phyloP scores from a whole-genome alignment of 257 asterid genomes.

The Marsdenia floribunda region DNA sequence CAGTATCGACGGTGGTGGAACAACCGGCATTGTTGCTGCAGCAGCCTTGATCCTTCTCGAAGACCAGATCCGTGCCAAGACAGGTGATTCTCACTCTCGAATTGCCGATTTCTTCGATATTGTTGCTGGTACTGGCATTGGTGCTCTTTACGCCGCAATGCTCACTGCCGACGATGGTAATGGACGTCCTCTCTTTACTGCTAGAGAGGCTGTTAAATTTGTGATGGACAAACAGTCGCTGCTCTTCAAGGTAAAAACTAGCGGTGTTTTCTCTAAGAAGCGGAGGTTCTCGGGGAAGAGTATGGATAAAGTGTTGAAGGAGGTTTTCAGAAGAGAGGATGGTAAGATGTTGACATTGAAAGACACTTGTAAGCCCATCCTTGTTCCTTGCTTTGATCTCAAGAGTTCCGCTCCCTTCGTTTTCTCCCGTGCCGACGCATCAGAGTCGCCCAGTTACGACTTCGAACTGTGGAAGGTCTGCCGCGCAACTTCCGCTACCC shows the following conservation, averaged over 20 bases:
- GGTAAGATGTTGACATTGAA: slow-evolving; percentile 54
- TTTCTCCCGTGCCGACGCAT: slow-evolving; percentile 93
- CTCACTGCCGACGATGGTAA: slow-evolving; percentile 64
- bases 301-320: slow-evolving; percentile 61
- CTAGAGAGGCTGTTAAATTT: slow-evolving; percentile 53
- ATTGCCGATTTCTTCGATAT: slow-evolving; percentile 79
- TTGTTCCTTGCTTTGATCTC: slow-evolving; percentile 82
- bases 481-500: slow-evolving; percentile 88
- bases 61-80: slow-evolving; percentile 70
- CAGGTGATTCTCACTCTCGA: slow-evolving; percentile 60
- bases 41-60: slow-evolving; percentile 66
- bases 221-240: slow-evolving; percentile 38
- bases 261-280: slow-evolving; percentile 49
- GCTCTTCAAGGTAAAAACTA: slow-evolving; percentile 34
- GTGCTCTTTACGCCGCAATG: slow-evolving; percentile 79
- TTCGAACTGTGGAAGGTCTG: slow-evolving; percentile 92
- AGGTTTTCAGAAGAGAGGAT: slow-evolving; percentile 52
- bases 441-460: slow-evolving; percentile 74
- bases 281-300: slow-evolving; percentile 48
- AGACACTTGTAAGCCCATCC: slow-evolving; percentile 84
- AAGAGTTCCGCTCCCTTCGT: slow-evolving; percentile 85
- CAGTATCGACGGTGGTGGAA: slow-evolving; percentile 84
- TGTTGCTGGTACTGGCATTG: slow-evolving; percentile 79
- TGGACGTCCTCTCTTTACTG: slow-evolving; percentile 69
- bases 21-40: slow-evolving; percentile 53